These are phyloP conservation scores for Platismatia glauca DNA, from an alignment of 495 filamentous ascomycete species.

Conservation along the genomic window DNA sequence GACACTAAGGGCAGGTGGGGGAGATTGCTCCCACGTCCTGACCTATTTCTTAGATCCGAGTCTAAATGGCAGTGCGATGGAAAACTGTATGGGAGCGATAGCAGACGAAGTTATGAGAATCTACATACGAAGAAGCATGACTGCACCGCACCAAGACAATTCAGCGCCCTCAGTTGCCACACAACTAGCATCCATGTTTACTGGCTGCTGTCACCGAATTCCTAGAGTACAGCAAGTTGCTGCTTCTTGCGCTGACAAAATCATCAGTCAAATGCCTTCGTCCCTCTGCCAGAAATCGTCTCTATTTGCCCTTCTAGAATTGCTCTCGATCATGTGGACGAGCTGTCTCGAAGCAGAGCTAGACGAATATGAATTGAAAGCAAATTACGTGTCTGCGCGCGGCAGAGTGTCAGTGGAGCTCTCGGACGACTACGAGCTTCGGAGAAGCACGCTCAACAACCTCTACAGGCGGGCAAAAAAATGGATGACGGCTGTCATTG, in stretches of 20 bases:
- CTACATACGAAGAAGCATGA: slow-evolving; percentile 64
- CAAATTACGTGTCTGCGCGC: slow-evolving; percentile 63
- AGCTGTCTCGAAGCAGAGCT: slow-evolving; percentile 90
- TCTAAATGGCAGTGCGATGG: slow-evolving; percentile 67
- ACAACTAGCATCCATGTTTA: slow-evolving; percentile 76
- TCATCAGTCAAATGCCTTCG: slow-evolving; percentile 76
- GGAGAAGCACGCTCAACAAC: slow-evolving; percentile 66
- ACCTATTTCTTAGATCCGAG: slow-evolving; percentile 88
- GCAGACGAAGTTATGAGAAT: slow-evolving; percentile 60
- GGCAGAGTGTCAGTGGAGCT: slow-evolving; percentile 76
- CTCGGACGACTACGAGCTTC: slow-evolving; percentile 76
- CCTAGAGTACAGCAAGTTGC: slow-evolving; percentile 80
- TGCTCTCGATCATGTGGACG: slow-evolving; percentile 86
- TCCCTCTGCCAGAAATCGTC: slow-evolving; percentile 82
- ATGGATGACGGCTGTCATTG: slow-evolving; percentile 74
- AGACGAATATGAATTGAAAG: slow-evolving; percentile 82
- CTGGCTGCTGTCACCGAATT: slow-evolving; percentile 85
- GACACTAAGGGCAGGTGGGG: slow-evolving; percentile 67
- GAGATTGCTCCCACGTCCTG: slow-evolving; percentile 79
- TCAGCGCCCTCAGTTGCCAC: slow-evolving; percentile 78
- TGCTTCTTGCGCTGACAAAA: slow-evolving; percentile 67
- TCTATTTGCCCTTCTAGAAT: slow-evolving; percentile 82
- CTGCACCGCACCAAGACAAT: slow-evolving; percentile 61
- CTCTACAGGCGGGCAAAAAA: slow-evolving; percentile 65
- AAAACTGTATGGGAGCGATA: slow-evolving; percentile 78